Evolutionary conservation across 441 rosid genomes (phyloP).

Genomic region (Bocquillonia castaneifolia): DNA sequence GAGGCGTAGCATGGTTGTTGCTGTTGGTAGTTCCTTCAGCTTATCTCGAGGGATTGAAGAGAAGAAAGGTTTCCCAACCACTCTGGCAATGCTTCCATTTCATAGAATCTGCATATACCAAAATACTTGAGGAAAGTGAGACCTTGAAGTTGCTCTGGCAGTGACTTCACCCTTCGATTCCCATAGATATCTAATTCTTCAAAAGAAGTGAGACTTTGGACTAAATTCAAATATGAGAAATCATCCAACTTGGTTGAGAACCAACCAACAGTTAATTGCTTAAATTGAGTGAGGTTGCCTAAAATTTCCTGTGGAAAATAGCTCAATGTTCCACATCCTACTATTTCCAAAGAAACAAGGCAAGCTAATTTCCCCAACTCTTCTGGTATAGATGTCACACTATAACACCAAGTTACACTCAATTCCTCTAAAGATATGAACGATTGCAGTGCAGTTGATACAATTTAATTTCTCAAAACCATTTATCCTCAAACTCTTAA

Average conservation of each 20-base stretch:
- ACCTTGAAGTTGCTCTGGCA: slow-evolving; percentile 30
- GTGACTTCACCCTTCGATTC: background rate
- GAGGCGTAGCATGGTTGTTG: background rate
- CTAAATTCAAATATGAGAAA: slow-evolving; percentile 21
- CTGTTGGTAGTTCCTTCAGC: slow-evolving; percentile 15
- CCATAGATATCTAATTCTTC: slow-evolving; percentile 2
- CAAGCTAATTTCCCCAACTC: slow-evolving; percentile 6
- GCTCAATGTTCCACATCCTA: background rate
- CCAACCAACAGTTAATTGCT: slow-evolving; percentile 11
- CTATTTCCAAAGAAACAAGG: slow-evolving; percentile 14
- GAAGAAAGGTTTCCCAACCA: slow-evolving; percentile 27
- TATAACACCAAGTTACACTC: background rate
- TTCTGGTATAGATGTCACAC: slow-evolving; percentile 12
- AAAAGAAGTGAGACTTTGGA: slow-evolving; percentile 18
- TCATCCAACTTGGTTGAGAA: slow-evolving; percentile 24
- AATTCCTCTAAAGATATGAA: slow-evolving; percentile 9
- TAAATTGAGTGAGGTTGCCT: slow-evolving; percentile 13
- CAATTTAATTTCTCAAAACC: background rate
- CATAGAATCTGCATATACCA: background rate
- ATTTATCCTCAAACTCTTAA: background rate
- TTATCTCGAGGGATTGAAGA: slow-evolving; percentile 12
- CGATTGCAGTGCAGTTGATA: slow-evolving; percentile 9
- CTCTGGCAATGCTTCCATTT: slow-evolving; percentile 26
- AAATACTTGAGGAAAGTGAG: slow-evolving; percentile 18
- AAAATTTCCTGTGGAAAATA: background rate